Conservation (phyloP, 2,329 filamentous ascomycete species). For the Ceratocystis harringtonii region DNA sequence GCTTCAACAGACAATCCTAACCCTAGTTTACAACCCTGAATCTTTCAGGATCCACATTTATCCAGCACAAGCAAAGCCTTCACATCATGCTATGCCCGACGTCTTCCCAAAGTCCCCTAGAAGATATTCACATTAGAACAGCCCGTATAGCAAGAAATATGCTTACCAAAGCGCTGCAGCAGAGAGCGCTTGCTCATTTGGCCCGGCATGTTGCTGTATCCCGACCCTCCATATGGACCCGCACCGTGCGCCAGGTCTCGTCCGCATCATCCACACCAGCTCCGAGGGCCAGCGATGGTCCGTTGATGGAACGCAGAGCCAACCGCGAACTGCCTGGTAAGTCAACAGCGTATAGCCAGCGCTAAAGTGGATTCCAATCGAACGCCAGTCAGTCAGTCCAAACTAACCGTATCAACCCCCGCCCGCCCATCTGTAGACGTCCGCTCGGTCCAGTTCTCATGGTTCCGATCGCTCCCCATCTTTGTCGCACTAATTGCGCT, state of each 20-base stretch:
- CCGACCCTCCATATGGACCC: not conserved
- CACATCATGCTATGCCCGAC: not conserved
- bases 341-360: not conserved
- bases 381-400: not conserved
- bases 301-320: slow-evolving; percentile 47
- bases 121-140: not conserved
- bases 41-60: not conserved
- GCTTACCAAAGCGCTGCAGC: slow-evolving; percentile 15
- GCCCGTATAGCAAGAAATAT: not conserved
- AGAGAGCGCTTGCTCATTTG: not conserved
- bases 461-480: slow-evolving; percentile 61
- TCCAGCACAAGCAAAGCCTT: not conserved
- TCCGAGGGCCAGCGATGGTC: slow-evolving; percentile 44
- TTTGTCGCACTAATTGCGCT: slow-evolving; percentile 59
- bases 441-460: slow-evolving; percentile 37
- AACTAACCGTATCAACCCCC: slow-evolving; percentile 10
- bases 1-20: not conserved
- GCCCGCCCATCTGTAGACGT: slow-evolving; percentile 24
- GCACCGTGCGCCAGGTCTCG: slow-evolving; percentile 27
- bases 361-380: no score
- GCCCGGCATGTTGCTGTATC: not conserved
- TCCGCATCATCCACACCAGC: slow-evolving; percentile 34
- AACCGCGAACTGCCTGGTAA: slow-evolving; percentile 53
- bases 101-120: not conserved
- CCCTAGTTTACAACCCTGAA: not conserved